Base-by-base conservation (phyloP, 2,329 filamentous ascomycete species). In the Thelonectria olida region DNA sequence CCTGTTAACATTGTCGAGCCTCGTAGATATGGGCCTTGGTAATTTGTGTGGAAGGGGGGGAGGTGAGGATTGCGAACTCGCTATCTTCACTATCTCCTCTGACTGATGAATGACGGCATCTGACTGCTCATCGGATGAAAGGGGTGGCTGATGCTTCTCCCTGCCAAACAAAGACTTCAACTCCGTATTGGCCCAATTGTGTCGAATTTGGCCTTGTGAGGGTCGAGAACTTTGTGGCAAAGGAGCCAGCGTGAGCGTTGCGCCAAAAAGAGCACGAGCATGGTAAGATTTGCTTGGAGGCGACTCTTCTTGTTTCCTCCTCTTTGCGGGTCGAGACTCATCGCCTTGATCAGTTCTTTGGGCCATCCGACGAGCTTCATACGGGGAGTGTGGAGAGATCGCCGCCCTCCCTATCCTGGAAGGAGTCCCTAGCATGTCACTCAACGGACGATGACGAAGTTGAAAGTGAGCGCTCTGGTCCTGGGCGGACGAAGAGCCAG, bases 361-460 rank as follows among this genome's bases (percentile, higher is more conserved):
- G 7, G 68, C 61, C 56, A 64, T 68, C 57, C 61, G 68, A 13
- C 75, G 73, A 19, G 61, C 68, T 52, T 78, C 76, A 49, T 69
- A 79, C 1, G 77, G 77, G 1, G 76, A 78, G 15, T 72, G 68
- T 4, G 63, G 65, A 4, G 77, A 68, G 25, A 79, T 70, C 1
- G 65, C 67, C 1, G 77, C 75, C 28, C 77, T 69, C 3, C 77
- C 77, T 2, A 75, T 72, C 15, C 70, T 71, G 0, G 69, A 68
- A 0, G 73, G 68, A 20, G 67, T 73, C 7, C 72, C 68, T n/a
- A 78, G 69, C 17, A 78, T 68, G 3, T 68, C 56, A 69, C 50
- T 88, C n/a, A 84, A 72, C 22, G 80, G 78, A 20, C 80, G 76
- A 44, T 84, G 80, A 15, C 74, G 77, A 13, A 78, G 74, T 45